Conservation (phyloP, 345 rosid genomes). For the Lumnitzera littorea region DNA sequence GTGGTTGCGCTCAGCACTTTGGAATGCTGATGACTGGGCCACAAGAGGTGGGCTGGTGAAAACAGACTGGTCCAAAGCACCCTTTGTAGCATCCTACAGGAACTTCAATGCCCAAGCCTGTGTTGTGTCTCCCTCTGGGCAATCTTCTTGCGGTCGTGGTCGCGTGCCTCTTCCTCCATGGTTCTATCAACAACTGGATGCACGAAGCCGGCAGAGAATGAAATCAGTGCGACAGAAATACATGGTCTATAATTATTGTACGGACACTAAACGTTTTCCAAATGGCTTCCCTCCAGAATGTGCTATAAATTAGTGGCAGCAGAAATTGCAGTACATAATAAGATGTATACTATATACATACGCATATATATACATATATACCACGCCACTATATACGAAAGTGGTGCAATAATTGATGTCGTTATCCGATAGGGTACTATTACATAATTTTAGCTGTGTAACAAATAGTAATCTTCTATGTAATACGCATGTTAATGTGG, state of each 20-base stretch:
- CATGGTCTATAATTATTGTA: constrained; percentile 44
- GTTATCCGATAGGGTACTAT: too few relatives aligned
- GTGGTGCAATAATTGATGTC: too few relatives aligned
- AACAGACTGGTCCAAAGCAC: constrained; percentile 51
- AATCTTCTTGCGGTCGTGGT: constrained; percentile 11
- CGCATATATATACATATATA: too few relatives aligned
- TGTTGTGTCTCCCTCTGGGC: neutral
- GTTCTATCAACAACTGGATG: constrained; percentile 26
- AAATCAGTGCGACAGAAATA: constrained; percentile 33
- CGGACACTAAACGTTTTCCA: constrained; percentile 35
- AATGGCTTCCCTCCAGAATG: constrained; percentile 41
- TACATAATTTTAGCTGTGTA: too few relatives aligned
- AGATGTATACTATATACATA: too few relatives aligned
- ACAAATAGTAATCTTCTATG: too few relatives aligned
- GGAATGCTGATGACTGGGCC: constrained; percentile 66
- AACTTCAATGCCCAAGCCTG: constrained; percentile 42
- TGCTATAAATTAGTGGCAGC: neutral
- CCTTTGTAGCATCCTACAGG: constrained; percentile 42
- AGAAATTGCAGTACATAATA: too few relatives aligned
- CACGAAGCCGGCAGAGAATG: constrained; percentile 16
- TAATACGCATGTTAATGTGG: too few relatives aligned
- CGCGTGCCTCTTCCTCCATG: constrained; percentile 23
- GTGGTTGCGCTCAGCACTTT: constrained; percentile 36
- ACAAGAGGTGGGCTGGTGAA: constrained; percentile 57
- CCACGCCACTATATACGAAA: too few relatives aligned